Base-by-base conservation (phyloP, 768 basidiomycete species). In the Scleroderma citrinum region DNA sequence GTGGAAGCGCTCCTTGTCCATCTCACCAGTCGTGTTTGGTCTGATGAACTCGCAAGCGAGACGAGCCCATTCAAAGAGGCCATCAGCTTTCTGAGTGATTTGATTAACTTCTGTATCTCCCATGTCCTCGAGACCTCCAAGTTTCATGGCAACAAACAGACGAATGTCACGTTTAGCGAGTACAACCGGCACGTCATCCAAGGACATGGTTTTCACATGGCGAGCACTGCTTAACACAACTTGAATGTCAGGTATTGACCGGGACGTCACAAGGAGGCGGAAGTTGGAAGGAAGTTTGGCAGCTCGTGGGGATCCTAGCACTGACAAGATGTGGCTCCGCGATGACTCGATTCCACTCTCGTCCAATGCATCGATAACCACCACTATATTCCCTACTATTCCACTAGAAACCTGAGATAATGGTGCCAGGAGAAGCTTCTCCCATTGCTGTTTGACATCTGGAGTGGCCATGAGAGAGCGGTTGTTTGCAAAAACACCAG, bases 191-290 rank as follows among this genome's bases (percentile, higher is more conserved):
- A 38, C 36, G 5, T 46, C 8, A 3, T 46, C 45, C 34, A 46
- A 44, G 24, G 31, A 19, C 26, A 24, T 7, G n/a, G n/a, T n/a
- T n/a, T n/a, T n/a, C n/a, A n/a, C n/a, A n/a, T n/a, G n/a, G n/a
- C n/a, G n/a, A n/a, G 17, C 44, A 10, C 17, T 30, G 7, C 7
- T 13, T 13, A 50, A 21, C 3, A 0, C 32, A 14, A 5, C 1
- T 7, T 21, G 2, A 16, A 43, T 42, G 30, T 54, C 53, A 2
- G 3, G 34, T 29, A 55, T 38, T 1, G 47, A 32, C n/a, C 53
- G 53, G 30, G 54, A 32, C 13, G 53, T 55, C 16, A 55, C 16
- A 20, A 55, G 31, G 42, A 55, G n/a, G n/a, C 53, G 47, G 20
- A 54, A 36, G 36, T 40, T 41, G 12, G 46, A 3, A 1, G 54